These are phyloP conservation scores for Phyllostachys edulis DNA, from an alignment of 176 grass and related monocot species.

Conservation along the genomic window DNA sequence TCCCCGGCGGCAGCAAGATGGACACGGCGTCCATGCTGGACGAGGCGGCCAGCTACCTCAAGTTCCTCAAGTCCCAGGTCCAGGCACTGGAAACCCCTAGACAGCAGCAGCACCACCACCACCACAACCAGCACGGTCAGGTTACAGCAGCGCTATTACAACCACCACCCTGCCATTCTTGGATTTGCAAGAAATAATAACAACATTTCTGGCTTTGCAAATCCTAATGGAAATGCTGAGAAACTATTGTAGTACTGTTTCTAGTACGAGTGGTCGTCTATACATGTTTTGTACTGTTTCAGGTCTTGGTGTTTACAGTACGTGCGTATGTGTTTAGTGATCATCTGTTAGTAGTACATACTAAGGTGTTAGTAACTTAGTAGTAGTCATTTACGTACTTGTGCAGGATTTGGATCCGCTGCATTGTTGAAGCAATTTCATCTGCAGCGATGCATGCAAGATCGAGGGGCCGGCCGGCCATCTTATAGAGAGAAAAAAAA, in stretches of 20 bases:
- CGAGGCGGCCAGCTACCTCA: conserved; percentile 91
- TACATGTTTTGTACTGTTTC: conserved; percentile 32
- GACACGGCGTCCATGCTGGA: conserved; percentile 93
- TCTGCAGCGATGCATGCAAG: background rate
- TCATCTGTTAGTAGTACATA: background rate
- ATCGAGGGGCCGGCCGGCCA: background rate
- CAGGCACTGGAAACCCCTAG: conserved; percentile 81
- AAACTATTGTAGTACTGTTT: conserved; percentile 29
- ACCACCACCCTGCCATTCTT: background rate
- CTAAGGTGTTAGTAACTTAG: too few relatives aligned
- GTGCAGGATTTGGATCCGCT: conserved; percentile 7
- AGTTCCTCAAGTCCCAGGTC: conserved; percentile 94
- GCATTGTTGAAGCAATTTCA: conserved; percentile 1
- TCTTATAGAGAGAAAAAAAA: background rate
- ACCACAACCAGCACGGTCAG: conserved; percentile 12
- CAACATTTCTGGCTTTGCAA: conserved; percentile 34
- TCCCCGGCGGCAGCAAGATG: conserved; percentile 88
- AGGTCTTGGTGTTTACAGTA: background rate
- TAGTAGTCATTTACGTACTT: background rate
- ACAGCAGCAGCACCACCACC: background rate
- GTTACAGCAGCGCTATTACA: conserved; percentile 15
- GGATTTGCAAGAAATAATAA: conserved; percentile 34
- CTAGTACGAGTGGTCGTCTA: conserved; percentile 6
- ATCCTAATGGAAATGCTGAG: conserved; percentile 32
- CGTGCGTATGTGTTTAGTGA: background rate